Evolutionary conservation across 352 stramenopile genomes (phyloP).

Genomic region (Phytophthora palmivora): DNA sequence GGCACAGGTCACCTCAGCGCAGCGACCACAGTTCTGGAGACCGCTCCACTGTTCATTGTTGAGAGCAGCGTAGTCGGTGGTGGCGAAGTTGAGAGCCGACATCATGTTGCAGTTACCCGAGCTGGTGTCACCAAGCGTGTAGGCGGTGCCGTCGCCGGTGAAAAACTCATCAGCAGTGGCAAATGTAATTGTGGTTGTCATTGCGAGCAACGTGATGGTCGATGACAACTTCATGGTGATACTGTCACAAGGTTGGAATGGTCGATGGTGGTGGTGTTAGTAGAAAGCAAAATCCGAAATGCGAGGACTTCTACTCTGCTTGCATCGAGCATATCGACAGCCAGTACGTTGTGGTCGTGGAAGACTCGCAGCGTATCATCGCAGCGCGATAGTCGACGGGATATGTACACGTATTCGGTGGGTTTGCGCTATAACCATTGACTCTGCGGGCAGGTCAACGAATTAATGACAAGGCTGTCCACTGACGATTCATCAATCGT

Average conservation of each 20-base stretch:
- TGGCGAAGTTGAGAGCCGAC: conserved; percentile 34
- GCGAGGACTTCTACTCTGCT: neutral
- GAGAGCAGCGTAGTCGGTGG: conserved; percentile 45
- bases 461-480: conserved; percentile 1
- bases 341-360: neutral
- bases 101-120: conserved; percentile 65
- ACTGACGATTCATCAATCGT: neutral
- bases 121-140: conserved; percentile 46
- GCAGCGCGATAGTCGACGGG: neutral
- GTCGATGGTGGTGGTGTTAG: neutral
- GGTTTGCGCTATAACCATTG: conserved; percentile 2
- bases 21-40: conserved; percentile 67
- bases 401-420: neutral
- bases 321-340: too few relatives aligned
- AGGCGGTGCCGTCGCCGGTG: conserved; percentile 51
- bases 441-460: neutral
- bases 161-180: conserved; percentile 42
- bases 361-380: neutral
- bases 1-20: conserved; percentile 64
- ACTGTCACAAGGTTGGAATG: too few relatives aligned
- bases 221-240: neutral
- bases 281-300: conserved; percentile 1
- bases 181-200: conserved; percentile 2
- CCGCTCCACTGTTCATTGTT: conserved; percentile 73
- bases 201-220: neutral